These are phyloP conservation scores for Camellia oleifera DNA, from an alignment of 179 eudicot genomes.

Conservation along the genomic window DNA sequence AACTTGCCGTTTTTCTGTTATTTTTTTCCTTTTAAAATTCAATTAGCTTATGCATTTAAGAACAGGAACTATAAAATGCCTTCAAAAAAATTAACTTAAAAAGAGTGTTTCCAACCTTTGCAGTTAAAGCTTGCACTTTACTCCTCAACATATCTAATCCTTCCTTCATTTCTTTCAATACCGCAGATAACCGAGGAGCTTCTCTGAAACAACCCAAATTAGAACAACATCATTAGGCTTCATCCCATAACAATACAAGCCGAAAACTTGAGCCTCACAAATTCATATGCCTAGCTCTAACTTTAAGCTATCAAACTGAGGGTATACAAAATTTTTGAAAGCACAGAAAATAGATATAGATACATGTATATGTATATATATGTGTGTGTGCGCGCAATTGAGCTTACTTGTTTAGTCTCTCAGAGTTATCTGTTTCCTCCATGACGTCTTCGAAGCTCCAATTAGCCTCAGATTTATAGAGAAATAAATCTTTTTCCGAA, in stretches of 20 bases:
- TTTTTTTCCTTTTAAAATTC: neutral
- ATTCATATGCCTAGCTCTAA: neutral
- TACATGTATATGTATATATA: neutral
- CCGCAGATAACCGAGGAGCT: slow-evolving; percentile 52
- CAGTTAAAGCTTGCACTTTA: slow-evolving; percentile 60
- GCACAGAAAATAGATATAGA: neutral
- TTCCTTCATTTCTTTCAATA: slow-evolving; percentile 76
- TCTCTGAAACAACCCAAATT: slow-evolving; percentile 42
- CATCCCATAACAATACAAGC: neutral
- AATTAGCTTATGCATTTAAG: neutral
- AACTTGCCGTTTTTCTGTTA: neutral
- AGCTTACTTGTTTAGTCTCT: slow-evolving; percentile 16
- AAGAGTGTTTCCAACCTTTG: slow-evolving; percentile 46
- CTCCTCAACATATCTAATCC: slow-evolving; percentile 65
- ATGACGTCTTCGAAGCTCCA: slow-evolving; percentile 1
- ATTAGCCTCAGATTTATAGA: neutral
- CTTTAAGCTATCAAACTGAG: neutral
- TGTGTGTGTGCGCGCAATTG: neutral
- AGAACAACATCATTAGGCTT: neutral
- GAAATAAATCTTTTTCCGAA: neutral
- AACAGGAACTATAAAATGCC: neutral
- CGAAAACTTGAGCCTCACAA: too few species aligned
- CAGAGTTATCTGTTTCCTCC: slow-evolving; percentile 4
- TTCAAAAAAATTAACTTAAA: neutral
- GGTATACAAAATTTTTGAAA: neutral